A percentile compares a stretch with the other conserved stretches of the same genome.
phyloP scores from a whole-genome alignment of 139 green algal species.

The Microglena sp. region DNA sequence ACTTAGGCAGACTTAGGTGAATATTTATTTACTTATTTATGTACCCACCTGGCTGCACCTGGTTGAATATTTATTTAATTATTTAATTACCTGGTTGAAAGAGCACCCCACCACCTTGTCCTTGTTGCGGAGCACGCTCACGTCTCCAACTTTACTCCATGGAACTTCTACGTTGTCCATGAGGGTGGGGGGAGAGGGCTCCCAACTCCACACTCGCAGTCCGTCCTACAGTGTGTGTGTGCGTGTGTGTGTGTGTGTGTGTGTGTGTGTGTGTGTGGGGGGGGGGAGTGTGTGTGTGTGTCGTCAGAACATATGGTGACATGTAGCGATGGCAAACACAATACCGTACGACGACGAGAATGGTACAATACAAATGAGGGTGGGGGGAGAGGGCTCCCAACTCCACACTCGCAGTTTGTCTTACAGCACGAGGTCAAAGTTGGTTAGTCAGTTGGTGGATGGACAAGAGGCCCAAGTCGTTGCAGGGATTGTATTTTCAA shows the following conservation, averaged over 20 bases:
- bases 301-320: background rate
- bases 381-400: too few species aligned
- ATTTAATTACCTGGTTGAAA: too few species aligned
- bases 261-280: background rate
- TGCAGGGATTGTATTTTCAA: too few species aligned
- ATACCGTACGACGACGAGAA: too few species aligned
- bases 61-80: too few species aligned
- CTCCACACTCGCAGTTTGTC: too few species aligned
- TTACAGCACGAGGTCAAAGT: background rate
- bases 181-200: constrained; percentile 35
- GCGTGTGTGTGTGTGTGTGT: background rate
- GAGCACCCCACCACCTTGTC: constrained; percentile 46
- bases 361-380: too few species aligned
- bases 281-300: background rate
- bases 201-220: constrained; percentile 54
- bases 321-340: background rate
- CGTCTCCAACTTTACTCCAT: constrained; percentile 34
- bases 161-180: constrained; percentile 55
- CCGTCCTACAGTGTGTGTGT: constrained; percentile 27
- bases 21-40: too few species aligned
- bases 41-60: too few species aligned
- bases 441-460: background rate
- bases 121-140: constrained; percentile 22
- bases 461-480: background rate
- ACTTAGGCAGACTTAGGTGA: too few species aligned